Base-by-base conservation (phyloP, 106 monocot genomes). In the Platanthera guangdongensis region DNA sequence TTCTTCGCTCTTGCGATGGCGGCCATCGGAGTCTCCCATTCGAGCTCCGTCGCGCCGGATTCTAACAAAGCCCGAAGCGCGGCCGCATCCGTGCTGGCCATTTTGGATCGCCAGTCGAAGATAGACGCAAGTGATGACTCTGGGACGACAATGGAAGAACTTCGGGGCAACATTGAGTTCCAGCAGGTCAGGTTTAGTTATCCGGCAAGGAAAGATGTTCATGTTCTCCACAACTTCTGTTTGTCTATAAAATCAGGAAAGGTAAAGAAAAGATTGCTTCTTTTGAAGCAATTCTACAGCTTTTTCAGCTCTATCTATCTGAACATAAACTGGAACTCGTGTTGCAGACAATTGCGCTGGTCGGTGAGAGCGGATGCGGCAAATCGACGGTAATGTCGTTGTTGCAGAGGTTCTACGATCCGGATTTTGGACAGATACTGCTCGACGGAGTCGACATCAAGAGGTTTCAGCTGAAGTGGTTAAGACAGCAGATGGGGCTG, bases 1-100 rank as follows among this genome's bases (percentile, higher is more conserved):
- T 75, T 75, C 45, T 75, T 75, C 39, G 75, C 75, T 22, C 46
- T 75, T 11, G 75, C 75, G 15, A 75, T 75, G 75, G 75, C 75
- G 4, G 75, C 75, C 9, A 75, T 75, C n/a, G 75, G 75, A 57
- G 46, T 75, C 46, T 75, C 75, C 47, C 75, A 75, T 15, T 75
- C 75, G 13, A 75, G 75, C 39, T 57, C 55, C 5, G 75, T 57
- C 39, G 75, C 75, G 32, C 57, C 57, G 45, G 75, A 75, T 57
- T 75, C 75, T 49, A 75, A 53, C 21, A 75, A 75, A 75, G 75
- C 75, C 32, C 55, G 57, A 57, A 5, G 53, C 39, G 75, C 75
- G 16, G 75, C 51, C 12, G 75, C 75, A 5, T 75, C 75, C 9
- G 46, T 75, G 16, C 39, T 75, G 10, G 53, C 30, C 30, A 75